phyloP scores from a whole-genome alignment of 768 basidiomycete species.

The Bullera alba region DNA sequence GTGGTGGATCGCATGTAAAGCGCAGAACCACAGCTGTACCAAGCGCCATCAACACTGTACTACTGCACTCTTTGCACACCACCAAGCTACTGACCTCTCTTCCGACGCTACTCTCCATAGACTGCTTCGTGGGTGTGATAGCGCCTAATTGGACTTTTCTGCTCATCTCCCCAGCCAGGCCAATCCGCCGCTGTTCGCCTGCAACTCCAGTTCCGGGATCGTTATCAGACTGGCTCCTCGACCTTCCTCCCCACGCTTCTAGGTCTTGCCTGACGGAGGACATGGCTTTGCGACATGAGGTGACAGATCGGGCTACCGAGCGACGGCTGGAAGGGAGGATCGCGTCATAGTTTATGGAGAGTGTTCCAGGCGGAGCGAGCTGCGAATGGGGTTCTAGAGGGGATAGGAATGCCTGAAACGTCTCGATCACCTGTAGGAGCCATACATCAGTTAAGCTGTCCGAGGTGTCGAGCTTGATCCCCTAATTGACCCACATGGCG shows the following conservation, averaged over 20 bases:
- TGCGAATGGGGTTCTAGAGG: slow-evolving; percentile 8
- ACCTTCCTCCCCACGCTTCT: slow-evolving; percentile 12
- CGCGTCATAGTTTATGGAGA: slow-evolving; percentile 34
- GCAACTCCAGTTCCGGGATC: slow-evolving; percentile 5
- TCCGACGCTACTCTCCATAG: slow-evolving; percentile 26
- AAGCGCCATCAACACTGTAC: slow-evolving; percentile 2
- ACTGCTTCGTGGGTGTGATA: slow-evolving; percentile 34
- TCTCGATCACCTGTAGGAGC: slow-evolving; percentile 34
- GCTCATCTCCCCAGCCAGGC: slow-evolving; percentile 20
- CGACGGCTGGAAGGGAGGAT: slow-evolving; percentile 18
- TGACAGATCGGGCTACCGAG: slow-evolving; percentile 16
- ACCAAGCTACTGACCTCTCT: slow-evolving; percentile 24
- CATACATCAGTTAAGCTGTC: too few relatives aligned
- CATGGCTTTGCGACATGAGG: slow-evolving; percentile 18
- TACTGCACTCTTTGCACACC: background rate
- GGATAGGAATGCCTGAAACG: slow-evolving; percentile 26
- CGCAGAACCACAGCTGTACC: slow-evolving; percentile 41
- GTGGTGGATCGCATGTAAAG: slow-evolving; percentile 40
- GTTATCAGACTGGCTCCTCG: background rate
- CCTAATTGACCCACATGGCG: slow-evolving; percentile 35
- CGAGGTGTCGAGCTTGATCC: background rate
- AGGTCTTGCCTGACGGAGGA: slow-evolving; percentile 14
- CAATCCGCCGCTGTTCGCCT: slow-evolving; percentile 6
- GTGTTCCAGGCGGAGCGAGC: background rate
- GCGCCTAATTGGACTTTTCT: slow-evolving; percentile 24